Evolutionary conservation across 2,329 filamentous ascomycete genomes (phyloP).

Genomic region (Ophiostoma sp.): DNA sequence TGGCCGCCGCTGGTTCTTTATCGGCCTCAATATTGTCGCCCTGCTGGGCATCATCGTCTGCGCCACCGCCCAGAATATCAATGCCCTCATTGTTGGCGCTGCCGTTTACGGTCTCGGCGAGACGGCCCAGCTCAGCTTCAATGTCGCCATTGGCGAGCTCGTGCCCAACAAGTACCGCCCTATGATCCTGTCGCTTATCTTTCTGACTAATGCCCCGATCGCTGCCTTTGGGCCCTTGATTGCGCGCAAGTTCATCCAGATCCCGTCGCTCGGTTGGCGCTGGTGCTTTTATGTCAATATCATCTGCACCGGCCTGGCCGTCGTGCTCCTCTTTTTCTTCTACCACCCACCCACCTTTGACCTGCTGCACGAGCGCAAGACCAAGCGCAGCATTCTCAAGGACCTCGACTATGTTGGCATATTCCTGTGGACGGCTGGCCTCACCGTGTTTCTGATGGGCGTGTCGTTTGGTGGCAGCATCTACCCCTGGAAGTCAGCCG

Average conservation of each 20-base stretch:
- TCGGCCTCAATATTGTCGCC: conserved; percentile 36
- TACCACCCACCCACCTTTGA: conserved; percentile 40
- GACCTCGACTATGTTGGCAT: conserved; percentile 36
- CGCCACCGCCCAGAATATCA: conserved; percentile 34
- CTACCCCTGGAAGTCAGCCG: conserved; percentile 33
- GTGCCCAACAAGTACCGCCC: conserved; percentile 41
- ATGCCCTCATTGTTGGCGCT: conserved; percentile 35
- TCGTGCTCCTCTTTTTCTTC: conserved; percentile 32
- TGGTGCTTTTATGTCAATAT: conserved; percentile 41
- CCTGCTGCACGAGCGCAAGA: conserved; percentile 37
- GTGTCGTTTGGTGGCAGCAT: conserved; percentile 35
- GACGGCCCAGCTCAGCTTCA: conserved; percentile 37
- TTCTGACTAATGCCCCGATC: conserved; percentile 32
- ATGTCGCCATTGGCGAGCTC: conserved; percentile 38
- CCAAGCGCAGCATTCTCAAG: conserved; percentile 34
- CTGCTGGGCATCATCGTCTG: conserved; percentile 24
- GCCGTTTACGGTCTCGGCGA: conserved; percentile 37
- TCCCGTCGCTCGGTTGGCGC: conserved; percentile 36
- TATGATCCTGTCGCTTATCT: conserved; percentile 34
- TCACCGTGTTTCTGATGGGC: conserved; percentile 31
- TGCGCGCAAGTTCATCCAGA: conserved; percentile 32
- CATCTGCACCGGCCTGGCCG: conserved; percentile 32
- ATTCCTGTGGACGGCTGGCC: neutral
- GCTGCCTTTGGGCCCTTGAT: conserved; percentile 33
- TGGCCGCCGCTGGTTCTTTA: conserved; percentile 38